Evolutionary conservation across 129 eudicot species (phyloP), one percentile per base, ranked within the genome.

Genomic region (Chrysanthemum lavandulifolium): DNA sequence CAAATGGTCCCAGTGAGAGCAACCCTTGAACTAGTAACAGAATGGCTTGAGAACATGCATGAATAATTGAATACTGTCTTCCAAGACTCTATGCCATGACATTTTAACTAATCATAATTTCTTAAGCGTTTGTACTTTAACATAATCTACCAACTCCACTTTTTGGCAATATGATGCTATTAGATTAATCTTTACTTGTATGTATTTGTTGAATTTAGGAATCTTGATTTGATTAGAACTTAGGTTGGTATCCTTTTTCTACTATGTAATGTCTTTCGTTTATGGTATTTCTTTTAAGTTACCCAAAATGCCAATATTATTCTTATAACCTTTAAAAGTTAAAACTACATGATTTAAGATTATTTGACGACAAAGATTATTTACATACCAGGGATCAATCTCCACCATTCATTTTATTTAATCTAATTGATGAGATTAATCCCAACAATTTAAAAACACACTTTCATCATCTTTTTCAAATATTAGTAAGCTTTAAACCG

Each of bases 1-100:
- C 36, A 31, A 36, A 16, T 69, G 81, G 81, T 43, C 81, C 81
- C 81, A 31, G 4, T 52, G 81, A 77, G 66, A 62, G 72, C 76
- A 53, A 62, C 81, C 50, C 52, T 77, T 70, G 51, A 77, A 21
- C 81, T 40, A 68, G 70, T 53, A 57, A 29, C 15, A 53, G 27
- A 63, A 69, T 69, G 71, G 65, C 43, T 33, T 77, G 76, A 52
- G 27, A 65, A 61, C 71, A 69, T 77, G 81, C 76, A 77, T 70
- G 71, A 77, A 62, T 77, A 61, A 70, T 70, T 77, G 81, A 77
- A 52, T 43, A 52, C 76, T 47, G 67, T 67, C 56, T 66, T 65
- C 78, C 63, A 76, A 49, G 75, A 49, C 81, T 76, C 64, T 50
- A 52, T 69, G 31, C 71, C 65, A 61, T 61, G 65, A 70, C 76